A percentile compares a stretch with the other conserved stretches of the same genome.
Conservation (phyloP, 75 land plant species). For the Cupressus sempervirens region DNA sequence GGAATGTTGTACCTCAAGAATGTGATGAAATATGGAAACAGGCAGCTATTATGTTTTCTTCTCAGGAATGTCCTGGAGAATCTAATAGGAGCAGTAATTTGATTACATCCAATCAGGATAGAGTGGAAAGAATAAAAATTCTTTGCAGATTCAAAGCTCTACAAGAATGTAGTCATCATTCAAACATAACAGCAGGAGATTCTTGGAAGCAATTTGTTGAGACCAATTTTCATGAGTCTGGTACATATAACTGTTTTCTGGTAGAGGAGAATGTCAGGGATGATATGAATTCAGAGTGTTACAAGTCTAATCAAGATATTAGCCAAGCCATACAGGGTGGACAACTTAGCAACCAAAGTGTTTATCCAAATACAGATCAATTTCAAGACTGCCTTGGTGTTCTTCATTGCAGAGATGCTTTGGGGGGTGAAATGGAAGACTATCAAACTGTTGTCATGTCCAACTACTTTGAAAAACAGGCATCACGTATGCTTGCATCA, state of each 20-base stretch:
- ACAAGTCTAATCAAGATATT: not conserved
- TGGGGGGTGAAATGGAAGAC: not conserved
- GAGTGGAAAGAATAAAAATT: not conserved
- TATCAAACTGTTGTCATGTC: not conserved
- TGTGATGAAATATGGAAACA: not conserved
- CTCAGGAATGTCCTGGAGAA: not conserved
- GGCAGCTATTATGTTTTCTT: constrained; percentile 3
- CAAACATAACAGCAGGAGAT: not conserved
- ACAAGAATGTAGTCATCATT: not conserved
- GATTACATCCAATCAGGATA: not conserved
- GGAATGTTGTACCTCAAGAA: not conserved
- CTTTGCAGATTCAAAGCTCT: not conserved
- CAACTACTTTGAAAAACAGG: not conserved
- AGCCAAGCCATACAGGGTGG: not conserved
- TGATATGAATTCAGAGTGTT: not conserved
- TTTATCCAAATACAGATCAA: not conserved
- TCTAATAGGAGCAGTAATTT: not conserved
- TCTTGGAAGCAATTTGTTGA: not conserved
- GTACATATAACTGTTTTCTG: not conserved
- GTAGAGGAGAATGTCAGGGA: not conserved
- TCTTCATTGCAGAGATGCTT: not conserved
- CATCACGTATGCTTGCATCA: not conserved
- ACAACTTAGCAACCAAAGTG: not conserved
- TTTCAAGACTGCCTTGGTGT: not conserved
- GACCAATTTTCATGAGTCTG: not conserved